phyloP scores from a whole-genome alignment of 2,329 filamentous ascomycete genomes.

The Xylariaceae sp. region DNA sequence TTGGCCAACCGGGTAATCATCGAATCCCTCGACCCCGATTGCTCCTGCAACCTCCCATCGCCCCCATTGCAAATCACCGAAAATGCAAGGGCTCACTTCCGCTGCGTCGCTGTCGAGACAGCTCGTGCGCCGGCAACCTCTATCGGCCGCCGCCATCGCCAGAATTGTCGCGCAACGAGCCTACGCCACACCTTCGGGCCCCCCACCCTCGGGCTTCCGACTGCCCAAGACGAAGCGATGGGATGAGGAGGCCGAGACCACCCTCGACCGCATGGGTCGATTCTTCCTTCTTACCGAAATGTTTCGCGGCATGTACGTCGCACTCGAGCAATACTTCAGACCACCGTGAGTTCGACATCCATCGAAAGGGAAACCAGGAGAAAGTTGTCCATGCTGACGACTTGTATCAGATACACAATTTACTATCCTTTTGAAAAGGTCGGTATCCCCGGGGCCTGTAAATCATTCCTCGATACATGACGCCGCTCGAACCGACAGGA shows the following conservation, averaged over 20 bases:
- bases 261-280: constrained; percentile 78
- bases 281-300: constrained; percentile 97
- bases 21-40: constrained; percentile 16
- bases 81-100: constrained; percentile 32
- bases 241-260: constrained; percentile 72
- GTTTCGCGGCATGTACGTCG: constrained; percentile 95
- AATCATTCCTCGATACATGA: not conserved
- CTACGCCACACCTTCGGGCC: constrained; percentile 67
- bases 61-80: constrained; percentile 22
- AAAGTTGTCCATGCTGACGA: constrained; percentile 12
- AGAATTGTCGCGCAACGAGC: constrained; percentile 34
- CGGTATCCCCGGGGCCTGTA: constrained; percentile 20
- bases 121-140: constrained; percentile 29
- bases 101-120: constrained; percentile 30
- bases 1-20: constrained; percentile 4
- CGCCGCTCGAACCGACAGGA: not conserved
- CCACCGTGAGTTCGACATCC: constrained; percentile 70
- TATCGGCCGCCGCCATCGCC: constrained; percentile 21
- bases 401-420: constrained; percentile 74
- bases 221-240: constrained; percentile 67
- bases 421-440: constrained; percentile 98
- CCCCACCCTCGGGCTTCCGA: constrained; percentile 76
- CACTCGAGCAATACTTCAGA: constrained; percentile 96
- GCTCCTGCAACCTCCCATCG: constrained; percentile 2
- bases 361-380: not conserved